Conservation (phyloP, 2,329 filamentous ascomycete genomes). For the Exophiala spinifera region DNA sequence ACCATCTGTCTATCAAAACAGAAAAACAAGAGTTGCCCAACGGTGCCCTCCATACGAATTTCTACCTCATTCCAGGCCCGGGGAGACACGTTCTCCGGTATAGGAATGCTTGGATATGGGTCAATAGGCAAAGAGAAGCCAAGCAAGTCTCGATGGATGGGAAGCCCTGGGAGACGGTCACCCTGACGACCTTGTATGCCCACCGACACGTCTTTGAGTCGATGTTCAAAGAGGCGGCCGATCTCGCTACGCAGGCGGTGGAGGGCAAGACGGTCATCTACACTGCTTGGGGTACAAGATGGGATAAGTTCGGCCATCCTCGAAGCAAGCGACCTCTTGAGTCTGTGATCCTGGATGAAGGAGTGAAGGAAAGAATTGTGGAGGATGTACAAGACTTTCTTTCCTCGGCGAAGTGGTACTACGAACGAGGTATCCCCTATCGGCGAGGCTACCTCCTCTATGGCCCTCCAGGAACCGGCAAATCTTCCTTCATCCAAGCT, state of each 20-base stretch:
- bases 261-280: conserved; percentile 94
- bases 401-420: conserved; percentile 77
- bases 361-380: conserved; percentile 77
- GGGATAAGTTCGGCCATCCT: conserved; percentile 79
- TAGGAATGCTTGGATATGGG: conserved; percentile 79
- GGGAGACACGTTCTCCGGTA: conserved; percentile 86
- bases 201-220: conserved; percentile 87
- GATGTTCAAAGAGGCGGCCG: conserved; percentile 82
- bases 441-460: conserved; percentile 84
- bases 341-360: conserved; percentile 81
- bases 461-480: conserved; percentile 85
- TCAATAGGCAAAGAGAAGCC: conserved; percentile 76
- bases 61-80: conserved; percentile 86
- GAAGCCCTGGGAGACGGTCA: conserved; percentile 90
- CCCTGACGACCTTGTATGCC: conserved; percentile 84
- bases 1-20: conserved; percentile 64
- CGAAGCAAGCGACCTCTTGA: conserved; percentile 81
- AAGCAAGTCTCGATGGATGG: conserved; percentile 63
- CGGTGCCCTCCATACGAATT: conserved; percentile 71
- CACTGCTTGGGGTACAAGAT: conserved; percentile 77
- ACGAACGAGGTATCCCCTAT: conserved; percentile 92
- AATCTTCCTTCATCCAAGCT: conserved; percentile 94
- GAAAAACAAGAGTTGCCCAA: conserved; percentile 60
- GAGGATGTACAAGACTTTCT: conserved; percentile 81
- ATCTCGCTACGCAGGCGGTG: conserved; percentile 71